phyloP scores from a whole-genome alignment of 2,329 filamentous ascomycete genomes.

The Sclerotinia subarctica region DNA sequence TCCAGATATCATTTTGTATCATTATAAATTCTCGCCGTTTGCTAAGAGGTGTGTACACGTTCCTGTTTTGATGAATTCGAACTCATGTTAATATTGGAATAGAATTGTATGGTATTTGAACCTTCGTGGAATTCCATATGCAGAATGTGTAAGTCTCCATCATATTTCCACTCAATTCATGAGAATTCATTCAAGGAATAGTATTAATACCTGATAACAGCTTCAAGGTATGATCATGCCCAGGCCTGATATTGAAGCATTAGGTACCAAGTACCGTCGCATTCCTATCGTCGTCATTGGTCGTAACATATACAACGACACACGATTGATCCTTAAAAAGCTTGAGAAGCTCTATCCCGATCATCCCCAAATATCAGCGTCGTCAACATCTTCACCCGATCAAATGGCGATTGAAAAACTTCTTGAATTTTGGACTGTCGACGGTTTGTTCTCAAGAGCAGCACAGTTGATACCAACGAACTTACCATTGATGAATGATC shows the following conservation, averaged over 20 bases:
- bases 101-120: constrained; percentile 63
- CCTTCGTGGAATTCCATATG: constrained; percentile 62
- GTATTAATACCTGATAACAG: constrained; percentile 39
- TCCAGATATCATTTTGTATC: constrained; percentile 52
- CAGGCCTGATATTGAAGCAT: constrained; percentile 58
- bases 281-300: constrained; percentile 67
- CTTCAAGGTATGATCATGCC: constrained; percentile 58
- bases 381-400: neutral
- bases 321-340: constrained; percentile 63
- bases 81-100: neutral
- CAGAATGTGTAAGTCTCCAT: constrained; percentile 58
- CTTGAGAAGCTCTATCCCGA: constrained; percentile 55
- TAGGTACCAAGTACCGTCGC: constrained; percentile 65
- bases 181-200: too few species aligned
- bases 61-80: neutral
- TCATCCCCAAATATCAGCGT: neutral
- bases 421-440: constrained; percentile 54
- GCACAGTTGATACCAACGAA: neutral
- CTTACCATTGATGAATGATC: constrained; percentile 46
- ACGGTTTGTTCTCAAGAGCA: constrained; percentile 35
- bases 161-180: too few species aligned
- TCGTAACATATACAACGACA: constrained; percentile 66
- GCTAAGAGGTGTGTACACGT: constrained; percentile 46
- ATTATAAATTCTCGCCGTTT: constrained; percentile 64
- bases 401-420: constrained; percentile 48